phyloP scores from a whole-genome alignment of 2,329 filamentous ascomycete species.

The Cercospora sojina region DNA sequence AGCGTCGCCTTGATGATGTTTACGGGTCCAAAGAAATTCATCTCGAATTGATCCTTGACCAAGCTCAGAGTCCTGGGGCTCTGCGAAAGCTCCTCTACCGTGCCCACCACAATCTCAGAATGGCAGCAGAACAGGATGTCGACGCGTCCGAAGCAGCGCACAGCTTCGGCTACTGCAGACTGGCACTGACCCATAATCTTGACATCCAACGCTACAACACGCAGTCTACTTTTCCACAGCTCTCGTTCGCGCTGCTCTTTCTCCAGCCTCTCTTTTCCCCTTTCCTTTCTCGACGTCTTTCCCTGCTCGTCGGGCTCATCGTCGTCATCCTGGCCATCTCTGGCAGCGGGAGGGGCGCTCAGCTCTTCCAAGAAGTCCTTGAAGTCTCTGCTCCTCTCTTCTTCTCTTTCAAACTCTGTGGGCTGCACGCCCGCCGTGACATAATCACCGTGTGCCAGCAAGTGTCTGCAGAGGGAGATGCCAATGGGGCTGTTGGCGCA shows the following conservation, averaged over 20 bases:
- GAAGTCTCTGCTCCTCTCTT: conserved; percentile 70
- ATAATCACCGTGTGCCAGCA: conserved; percentile 88
- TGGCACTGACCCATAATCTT: conserved; percentile 70
- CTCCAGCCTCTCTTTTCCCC: conserved; percentile 57
- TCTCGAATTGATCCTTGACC: conserved; percentile 88
- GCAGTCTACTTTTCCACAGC: conserved; percentile 72
- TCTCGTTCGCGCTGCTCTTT: conserved; percentile 26
- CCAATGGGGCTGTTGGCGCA: conserved; percentile 81
- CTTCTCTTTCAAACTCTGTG: conserved; percentile 71
- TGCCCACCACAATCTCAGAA: conserved; percentile 84
- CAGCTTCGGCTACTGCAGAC: conserved; percentile 81
- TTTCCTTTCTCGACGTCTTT: conserved; percentile 22
- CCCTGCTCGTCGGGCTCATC: conserved; percentile 2
- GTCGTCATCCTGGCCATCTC: conserved; percentile 35
- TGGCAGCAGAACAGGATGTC: conserved; percentile 90
- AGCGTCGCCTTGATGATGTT: conserved; percentile 91
- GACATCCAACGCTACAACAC: conserved; percentile 59
- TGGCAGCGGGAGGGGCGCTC: conserved; percentile 16
- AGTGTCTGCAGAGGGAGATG: conserved; percentile 74
- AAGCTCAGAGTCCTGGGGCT: conserved; percentile 71
- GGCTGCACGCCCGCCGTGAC: conserved; percentile 81
- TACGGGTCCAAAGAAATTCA: conserved; percentile 91
- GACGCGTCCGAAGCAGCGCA: conserved; percentile 78
- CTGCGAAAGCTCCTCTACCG: conserved; percentile 83
- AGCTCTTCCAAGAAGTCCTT: conserved; percentile 69